phyloP scores from a whole-genome alignment of 768 basidiomycete genomes.

The Coprinellus aureogranulatus region DNA sequence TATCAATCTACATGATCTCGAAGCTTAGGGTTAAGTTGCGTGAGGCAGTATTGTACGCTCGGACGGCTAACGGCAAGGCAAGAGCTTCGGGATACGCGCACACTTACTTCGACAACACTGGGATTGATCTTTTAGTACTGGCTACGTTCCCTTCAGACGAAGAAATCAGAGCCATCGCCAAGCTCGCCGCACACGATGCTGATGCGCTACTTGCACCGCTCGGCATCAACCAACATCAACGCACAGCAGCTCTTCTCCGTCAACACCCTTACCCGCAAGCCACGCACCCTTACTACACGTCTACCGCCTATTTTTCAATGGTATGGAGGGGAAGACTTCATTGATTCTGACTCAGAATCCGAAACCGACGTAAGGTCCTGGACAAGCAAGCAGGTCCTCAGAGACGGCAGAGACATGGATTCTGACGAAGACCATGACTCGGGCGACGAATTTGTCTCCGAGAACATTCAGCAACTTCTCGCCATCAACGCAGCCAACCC shows the following conservation, averaged over 20 bases:
- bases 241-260: neutral
- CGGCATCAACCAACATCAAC: constrained; percentile 12
- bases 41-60: neutral
- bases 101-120: constrained; percentile 10
- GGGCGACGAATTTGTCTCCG: neutral
- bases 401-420: neutral
- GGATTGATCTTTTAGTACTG: constrained; percentile 15
- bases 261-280: neutral
- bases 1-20: constrained; percentile 15
- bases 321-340: too few relatives aligned
- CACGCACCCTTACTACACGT: too few relatives aligned
- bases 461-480: neutral
- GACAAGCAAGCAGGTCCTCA: neutral
- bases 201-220: constrained; percentile 16
- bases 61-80: neutral
- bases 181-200: constrained; percentile 14
- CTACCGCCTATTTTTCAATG: too few relatives aligned
- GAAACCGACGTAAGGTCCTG: too few relatives aligned
- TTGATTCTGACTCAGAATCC: too few relatives aligned
- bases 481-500: neutral
- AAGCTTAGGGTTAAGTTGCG: constrained; percentile 18
- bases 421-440: neutral
- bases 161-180: constrained; percentile 13
- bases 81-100: constrained; percentile 15
- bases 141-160: constrained; percentile 18